Evolutionary conservation across 2,329 filamentous ascomycete genomes (phyloP).

Genomic region (Paecilomyces sp.): DNA sequence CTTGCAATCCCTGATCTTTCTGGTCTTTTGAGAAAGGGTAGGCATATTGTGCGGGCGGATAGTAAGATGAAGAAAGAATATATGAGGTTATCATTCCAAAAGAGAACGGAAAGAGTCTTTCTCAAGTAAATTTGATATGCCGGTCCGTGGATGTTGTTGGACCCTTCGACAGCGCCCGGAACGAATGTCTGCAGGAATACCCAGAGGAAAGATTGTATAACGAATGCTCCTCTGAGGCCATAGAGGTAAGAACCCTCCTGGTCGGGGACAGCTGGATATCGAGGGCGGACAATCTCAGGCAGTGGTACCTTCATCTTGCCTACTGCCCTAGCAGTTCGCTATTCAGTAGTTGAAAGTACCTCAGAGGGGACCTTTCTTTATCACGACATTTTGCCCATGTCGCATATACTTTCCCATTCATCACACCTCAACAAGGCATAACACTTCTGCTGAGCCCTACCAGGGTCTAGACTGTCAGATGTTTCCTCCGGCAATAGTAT

Average conservation of each 20-base stretch:
- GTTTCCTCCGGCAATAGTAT: neutral
- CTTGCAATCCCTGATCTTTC: constrained; percentile 28
- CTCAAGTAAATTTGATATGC: constrained; percentile 35
- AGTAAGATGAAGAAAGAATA: constrained; percentile 41
- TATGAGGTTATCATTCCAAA: constrained; percentile 41
- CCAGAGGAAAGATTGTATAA: constrained; percentile 38
- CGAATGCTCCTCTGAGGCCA: constrained; percentile 39
- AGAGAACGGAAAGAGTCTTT: constrained; percentile 38
- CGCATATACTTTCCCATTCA: neutral
- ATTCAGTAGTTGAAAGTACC: neutral
- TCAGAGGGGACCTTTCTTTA: neutral
- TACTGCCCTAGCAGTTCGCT: neutral
- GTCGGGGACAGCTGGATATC: neutral
- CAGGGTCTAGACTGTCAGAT: neutral
- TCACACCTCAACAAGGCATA: neutral
- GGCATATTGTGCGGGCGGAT: constrained; percentile 34
- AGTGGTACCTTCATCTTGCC: neutral
- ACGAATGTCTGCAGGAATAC: constrained; percentile 40
- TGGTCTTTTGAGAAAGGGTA: constrained; percentile 35
- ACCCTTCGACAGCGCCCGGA: constrained; percentile 33
- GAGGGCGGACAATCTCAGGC: neutral
- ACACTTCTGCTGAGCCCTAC: neutral
- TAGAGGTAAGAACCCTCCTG: constrained; percentile 23
- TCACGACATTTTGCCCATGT: neutral
- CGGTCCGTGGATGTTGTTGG: constrained; percentile 28